Evolutionary conservation across 148 eudicot species (phyloP).

Genomic region (Fagopyrum tataricum): DNA sequence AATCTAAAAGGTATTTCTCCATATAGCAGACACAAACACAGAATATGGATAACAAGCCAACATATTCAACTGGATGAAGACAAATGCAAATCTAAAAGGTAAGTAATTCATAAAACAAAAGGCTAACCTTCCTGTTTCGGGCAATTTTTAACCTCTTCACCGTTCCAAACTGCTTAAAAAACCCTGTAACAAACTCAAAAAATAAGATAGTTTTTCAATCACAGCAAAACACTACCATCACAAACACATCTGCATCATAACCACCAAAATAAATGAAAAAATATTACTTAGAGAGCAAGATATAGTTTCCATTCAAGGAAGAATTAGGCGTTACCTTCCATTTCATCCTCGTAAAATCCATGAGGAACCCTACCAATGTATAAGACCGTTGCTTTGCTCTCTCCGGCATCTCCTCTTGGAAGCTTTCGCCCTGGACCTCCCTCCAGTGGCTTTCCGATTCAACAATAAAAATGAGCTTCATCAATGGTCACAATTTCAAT

Average conservation of each 20-base stretch:
- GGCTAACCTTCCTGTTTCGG: conserved; percentile 60
- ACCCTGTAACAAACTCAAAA: conserved; percentile 34
- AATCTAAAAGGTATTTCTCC: background rate
- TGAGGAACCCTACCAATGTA: conserved; percentile 89
- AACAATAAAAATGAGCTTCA: background rate
- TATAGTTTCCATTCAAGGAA: background rate
- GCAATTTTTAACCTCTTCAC: conserved; percentile 59
- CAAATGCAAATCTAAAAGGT: background rate
- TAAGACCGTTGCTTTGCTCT: conserved; percentile 52
- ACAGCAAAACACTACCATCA: background rate
- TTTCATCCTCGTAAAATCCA: conserved; percentile 89
- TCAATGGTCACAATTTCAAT: background rate
- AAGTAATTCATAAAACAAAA: background rate
- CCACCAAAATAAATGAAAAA: background rate
- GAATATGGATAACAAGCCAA: background rate
- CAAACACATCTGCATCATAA: background rate
- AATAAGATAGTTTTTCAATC: background rate
- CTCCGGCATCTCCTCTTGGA: conserved; percentile 23
- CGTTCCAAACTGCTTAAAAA: conserved; percentile 80
- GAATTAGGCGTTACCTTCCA: conserved; percentile 45
- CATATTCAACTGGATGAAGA: background rate
- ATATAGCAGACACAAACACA: too few species aligned
- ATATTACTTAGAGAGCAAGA: background rate
- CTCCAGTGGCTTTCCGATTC: conserved; percentile 47
- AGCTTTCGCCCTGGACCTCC: conserved; percentile 64